A percentile compares a stretch with the other conserved stretches of the same genome.
phyloP scores from a whole-genome alignment of 805 yeast species.

The Lachancea fermentati region DNA sequence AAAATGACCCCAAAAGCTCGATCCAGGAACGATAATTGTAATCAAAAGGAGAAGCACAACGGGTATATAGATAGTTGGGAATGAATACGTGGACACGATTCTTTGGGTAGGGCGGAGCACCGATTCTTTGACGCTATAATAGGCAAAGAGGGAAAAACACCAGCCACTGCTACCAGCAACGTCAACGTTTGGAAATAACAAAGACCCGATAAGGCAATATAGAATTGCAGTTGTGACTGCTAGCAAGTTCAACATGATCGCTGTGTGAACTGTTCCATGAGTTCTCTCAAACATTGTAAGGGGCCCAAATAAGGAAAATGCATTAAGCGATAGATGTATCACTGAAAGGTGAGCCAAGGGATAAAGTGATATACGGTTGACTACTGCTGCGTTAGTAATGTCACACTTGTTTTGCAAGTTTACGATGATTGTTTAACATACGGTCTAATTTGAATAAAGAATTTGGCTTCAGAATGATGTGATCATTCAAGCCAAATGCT shows the following conservation, averaged over 20 bases:
- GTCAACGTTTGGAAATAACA: slow-evolving; percentile 46
- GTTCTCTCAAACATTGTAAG: slow-evolving; percentile 59
- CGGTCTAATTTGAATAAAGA: slow-evolving; percentile 45
- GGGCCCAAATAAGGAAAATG: slow-evolving; percentile 51
- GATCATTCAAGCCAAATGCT: slow-evolving; percentile 26
- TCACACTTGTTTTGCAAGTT: neutral
- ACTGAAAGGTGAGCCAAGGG: slow-evolving; percentile 62
- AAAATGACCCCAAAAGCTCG: slow-evolving; percentile 70
- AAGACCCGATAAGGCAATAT: slow-evolving; percentile 42
- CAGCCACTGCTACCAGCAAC: slow-evolving; percentile 72
- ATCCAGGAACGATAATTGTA: slow-evolving; percentile 52
- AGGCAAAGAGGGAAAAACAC: slow-evolving; percentile 62
- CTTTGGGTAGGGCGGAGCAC: slow-evolving; percentile 37
- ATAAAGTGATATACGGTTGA: slow-evolving; percentile 49
- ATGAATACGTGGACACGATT: slow-evolving; percentile 35
- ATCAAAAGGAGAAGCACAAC: slow-evolving; percentile 44
- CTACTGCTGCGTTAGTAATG: slow-evolving; percentile 3
- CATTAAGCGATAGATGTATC: slow-evolving; percentile 57
- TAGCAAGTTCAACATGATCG: slow-evolving; percentile 65
- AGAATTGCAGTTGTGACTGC: slow-evolving; percentile 66
- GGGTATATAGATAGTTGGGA: slow-evolving; percentile 62
- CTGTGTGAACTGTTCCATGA: slow-evolving; percentile 84
- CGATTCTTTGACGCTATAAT: slow-evolving; percentile 47
- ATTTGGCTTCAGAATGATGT: slow-evolving; percentile 49
- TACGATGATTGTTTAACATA: slow-evolving; percentile 13